Evolutionary conservation across 2,329 filamentous ascomycete species (phyloP).

Genomic region (Trichophyton benhamiae): DNA sequence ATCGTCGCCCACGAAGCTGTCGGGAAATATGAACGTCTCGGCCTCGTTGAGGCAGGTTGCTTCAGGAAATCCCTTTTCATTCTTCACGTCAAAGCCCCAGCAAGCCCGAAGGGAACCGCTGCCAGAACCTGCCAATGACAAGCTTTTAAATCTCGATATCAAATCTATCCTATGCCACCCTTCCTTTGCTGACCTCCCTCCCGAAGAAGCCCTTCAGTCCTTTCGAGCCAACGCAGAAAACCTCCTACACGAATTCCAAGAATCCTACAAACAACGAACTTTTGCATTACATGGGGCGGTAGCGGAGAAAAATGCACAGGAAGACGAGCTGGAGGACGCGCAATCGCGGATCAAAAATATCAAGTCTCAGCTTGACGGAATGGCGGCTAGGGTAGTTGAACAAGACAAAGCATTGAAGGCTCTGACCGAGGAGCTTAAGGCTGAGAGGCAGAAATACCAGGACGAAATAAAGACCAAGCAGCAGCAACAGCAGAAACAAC

Average conservation of each 20-base stretch:
- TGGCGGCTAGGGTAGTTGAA: constrained; percentile 43
- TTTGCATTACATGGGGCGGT: constrained; percentile 40
- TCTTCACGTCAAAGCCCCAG: constrained; percentile 30
- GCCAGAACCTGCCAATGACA: constrained; percentile 37
- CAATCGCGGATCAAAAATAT: constrained; percentile 45
- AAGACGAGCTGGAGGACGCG: constrained; percentile 50
- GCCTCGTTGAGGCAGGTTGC: constrained; percentile 25
- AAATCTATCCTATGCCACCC: constrained; percentile 42
- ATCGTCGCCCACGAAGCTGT: constrained; percentile 13
- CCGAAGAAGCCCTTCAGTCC: constrained; percentile 44
- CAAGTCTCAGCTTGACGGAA: constrained; percentile 49
- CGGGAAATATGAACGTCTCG: constrained; percentile 21
- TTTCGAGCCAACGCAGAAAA: constrained; percentile 45
- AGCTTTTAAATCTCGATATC: constrained; percentile 45
- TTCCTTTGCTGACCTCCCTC: constrained; percentile 36
- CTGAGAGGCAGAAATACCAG: constrained; percentile 20
- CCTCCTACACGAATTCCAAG: constrained; percentile 44
- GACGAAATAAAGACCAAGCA: constrained; percentile 16
- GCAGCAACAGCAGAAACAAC: background rate
- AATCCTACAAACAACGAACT: constrained; percentile 43
- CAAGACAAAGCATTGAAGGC: constrained; percentile 46
- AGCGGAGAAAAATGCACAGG: constrained; percentile 44
- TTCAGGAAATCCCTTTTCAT: constrained; percentile 29
- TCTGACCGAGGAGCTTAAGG: constrained; percentile 36
- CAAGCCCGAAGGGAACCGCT: constrained; percentile 16